Evolutionary conservation across 306 rosid species (phyloP).

Genomic region (Argentina anserina): DNA sequence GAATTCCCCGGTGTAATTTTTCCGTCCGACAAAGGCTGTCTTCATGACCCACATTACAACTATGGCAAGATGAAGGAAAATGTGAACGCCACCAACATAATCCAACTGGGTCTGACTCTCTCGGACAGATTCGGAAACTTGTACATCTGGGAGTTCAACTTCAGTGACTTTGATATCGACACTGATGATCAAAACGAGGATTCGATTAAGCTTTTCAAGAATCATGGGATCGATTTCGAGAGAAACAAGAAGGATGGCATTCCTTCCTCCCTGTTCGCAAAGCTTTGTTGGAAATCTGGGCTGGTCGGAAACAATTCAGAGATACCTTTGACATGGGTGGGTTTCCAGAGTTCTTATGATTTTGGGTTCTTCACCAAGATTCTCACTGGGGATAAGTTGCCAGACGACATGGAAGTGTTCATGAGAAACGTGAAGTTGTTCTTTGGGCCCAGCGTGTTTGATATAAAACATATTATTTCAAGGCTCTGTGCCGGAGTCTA

Average conservation of each 20-base stretch:
- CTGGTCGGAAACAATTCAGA: not conserved
- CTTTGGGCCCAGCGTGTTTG: not conserved
- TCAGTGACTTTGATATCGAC: slow-evolving; percentile 8
- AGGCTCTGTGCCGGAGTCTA: not conserved
- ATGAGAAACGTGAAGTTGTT: not conserved
- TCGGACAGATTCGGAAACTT: not conserved
- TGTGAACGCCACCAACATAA: slow-evolving; percentile 11
- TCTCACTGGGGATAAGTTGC: not conserved
- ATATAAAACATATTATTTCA: not conserved
- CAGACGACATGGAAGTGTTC: not conserved
- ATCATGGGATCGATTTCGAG: not conserved
- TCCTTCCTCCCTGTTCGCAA: not conserved
- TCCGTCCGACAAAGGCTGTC: not conserved
- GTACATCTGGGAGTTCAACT: slow-evolving; percentile 18
- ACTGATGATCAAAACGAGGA: not conserved
- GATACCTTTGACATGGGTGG: not conserved
- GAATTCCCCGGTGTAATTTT: slow-evolving; percentile 20
- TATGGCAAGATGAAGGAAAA: slow-evolving; percentile 6
- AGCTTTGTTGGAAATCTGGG: not conserved
- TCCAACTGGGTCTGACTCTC: slow-evolving; percentile 3
- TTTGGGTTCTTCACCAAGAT: slow-evolving; percentile 15
- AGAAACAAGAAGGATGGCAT: not conserved
- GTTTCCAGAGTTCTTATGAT: slow-evolving; percentile 4
- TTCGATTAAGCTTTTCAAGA: not conserved
- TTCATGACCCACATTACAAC: not conserved